Evolutionary conservation across 2,329 filamentous ascomycete genomes (phyloP).

Genomic region (Fusarium abutilonis): DNA sequence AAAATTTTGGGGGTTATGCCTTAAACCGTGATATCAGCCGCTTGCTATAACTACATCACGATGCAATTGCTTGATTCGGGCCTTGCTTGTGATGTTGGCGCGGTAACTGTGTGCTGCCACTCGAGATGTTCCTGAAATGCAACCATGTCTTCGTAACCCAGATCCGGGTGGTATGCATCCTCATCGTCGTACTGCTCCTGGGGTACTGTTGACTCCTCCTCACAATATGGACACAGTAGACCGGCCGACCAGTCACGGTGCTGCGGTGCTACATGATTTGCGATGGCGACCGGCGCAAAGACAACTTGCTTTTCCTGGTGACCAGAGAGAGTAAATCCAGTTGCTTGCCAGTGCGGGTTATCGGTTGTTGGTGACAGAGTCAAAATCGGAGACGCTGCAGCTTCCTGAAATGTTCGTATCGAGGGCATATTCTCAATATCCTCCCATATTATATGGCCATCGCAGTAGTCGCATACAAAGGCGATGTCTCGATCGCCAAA

Average conservation of each 20-base stretch:
- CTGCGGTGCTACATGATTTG: constrained; percentile 64
- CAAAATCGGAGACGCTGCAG: constrained; percentile 36
- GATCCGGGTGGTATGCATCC: constrained; percentile 58
- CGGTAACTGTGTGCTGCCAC: constrained; percentile 62
- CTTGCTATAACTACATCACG: constrained; percentile 54
- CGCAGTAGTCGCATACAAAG: constrained; percentile 70
- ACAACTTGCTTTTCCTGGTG: constrained; percentile 61
- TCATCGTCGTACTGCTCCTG: constrained; percentile 61
- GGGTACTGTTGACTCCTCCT: constrained; percentile 59
- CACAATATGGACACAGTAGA: constrained; percentile 66
- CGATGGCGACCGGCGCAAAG: constrained; percentile 66
- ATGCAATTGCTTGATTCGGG: constrained; percentile 53
- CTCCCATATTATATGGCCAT: constrained; percentile 68
- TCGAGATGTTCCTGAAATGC: constrained; percentile 65
- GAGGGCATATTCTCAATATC: constrained; percentile 65
- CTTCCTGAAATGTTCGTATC: constrained; percentile 50
- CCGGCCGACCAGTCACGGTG: constrained; percentile 62
- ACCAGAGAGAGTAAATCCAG: constrained; percentile 53
- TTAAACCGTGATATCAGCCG: constrained; percentile 2
- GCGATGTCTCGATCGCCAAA: constrained; percentile 64
- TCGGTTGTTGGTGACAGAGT: constrained; percentile 43
- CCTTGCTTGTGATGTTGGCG: constrained; percentile 51
- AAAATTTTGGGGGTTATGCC: not conserved
- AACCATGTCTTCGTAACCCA: constrained; percentile 61
- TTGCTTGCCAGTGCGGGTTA: constrained; percentile 63